phyloP scores from a whole-genome alignment of 1,284 basidiomycete genomes.

The Leccinum cinnamomeum region DNA sequence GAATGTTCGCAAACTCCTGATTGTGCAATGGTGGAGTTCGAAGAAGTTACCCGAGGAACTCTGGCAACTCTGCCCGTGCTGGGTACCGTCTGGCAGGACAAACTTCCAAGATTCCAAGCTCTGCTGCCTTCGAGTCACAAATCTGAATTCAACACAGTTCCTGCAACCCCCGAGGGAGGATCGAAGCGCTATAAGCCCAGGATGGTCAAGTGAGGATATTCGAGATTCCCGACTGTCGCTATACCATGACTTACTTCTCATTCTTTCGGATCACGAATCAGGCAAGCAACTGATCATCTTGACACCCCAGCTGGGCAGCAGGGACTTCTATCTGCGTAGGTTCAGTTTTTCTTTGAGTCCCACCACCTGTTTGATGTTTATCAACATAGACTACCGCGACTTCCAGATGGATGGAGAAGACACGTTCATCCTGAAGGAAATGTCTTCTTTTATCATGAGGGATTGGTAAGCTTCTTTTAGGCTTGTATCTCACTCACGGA shows the following conservation, averaged over 20 bases:
- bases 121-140: neutral
- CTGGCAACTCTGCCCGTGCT: constrained; percentile 2
- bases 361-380: neutral
- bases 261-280: neutral
- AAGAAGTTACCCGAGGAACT: neutral
- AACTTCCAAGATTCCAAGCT: neutral
- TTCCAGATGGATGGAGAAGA: constrained; percentile 11
- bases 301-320: constrained; percentile 16
- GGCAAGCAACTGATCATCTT: neutral
- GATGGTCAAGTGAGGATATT: constrained; percentile 4
- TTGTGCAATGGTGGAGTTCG: neutral
- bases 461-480: constrained; percentile 12
- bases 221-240: neutral
- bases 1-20: neutral
- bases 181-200: constrained; percentile 18
- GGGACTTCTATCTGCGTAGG: constrained; percentile 17
- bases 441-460: constrained; percentile 12
- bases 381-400: constrained; percentile 4
- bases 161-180: constrained; percentile 17
- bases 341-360: neutral
- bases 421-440: constrained; percentile 24
- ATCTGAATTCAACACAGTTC: neutral
- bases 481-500: neutral
- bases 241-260: neutral
- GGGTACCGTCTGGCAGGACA: neutral